Evolutionary conservation across 2,329 filamentous ascomycete genomes (phyloP).

Genomic region (Colletotrichum incanum): DNA sequence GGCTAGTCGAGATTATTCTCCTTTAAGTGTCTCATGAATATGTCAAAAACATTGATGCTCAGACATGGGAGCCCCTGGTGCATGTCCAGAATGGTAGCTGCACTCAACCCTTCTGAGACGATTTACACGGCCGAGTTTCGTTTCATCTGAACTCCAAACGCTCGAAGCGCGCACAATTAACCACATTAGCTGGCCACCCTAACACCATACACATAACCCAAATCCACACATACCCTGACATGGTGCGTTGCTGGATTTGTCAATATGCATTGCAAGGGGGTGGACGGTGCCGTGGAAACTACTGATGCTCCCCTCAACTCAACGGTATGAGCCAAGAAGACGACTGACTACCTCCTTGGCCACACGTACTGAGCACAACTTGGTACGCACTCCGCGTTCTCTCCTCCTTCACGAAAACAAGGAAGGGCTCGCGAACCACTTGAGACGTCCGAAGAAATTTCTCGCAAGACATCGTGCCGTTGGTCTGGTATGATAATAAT

Average conservation of each 20-base stretch:
- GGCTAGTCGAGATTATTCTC: neutral
- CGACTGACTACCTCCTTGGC: slow-evolving; percentile 2
- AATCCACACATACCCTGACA: slow-evolving; percentile 9
- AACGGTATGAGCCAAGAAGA: slow-evolving; percentile 8
- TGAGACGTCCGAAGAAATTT: slow-evolving; percentile 27
- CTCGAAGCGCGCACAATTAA: slow-evolving; percentile 13
- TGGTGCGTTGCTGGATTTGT: slow-evolving; percentile 14
- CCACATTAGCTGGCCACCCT: neutral
- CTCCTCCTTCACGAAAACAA: neutral
- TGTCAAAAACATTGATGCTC: slow-evolving; percentile 11
- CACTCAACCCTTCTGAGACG: slow-evolving; percentile 32
- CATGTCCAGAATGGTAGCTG: neutral
- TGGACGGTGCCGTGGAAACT: slow-evolving; percentile 10
- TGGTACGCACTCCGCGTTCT: slow-evolving; percentile 2
- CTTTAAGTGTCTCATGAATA: slow-evolving; percentile 21
- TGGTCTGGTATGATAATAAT: slow-evolving; percentile 28
- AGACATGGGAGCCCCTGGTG: slow-evolving; percentile 25
- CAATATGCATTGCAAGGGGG: slow-evolving; percentile 1
- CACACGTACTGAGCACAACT: neutral
- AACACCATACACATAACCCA: slow-evolving; percentile 16
- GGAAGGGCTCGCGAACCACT: slow-evolving; percentile 27
- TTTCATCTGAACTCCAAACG: slow-evolving; percentile 35
- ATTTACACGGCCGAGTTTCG: slow-evolving; percentile 29
- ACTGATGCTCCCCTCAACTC: slow-evolving; percentile 28
- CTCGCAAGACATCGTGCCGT: slow-evolving; percentile 12